phyloP scores from a whole-genome alignment of 768 basidiomycete species.

The Phylloporus arenicola region DNA sequence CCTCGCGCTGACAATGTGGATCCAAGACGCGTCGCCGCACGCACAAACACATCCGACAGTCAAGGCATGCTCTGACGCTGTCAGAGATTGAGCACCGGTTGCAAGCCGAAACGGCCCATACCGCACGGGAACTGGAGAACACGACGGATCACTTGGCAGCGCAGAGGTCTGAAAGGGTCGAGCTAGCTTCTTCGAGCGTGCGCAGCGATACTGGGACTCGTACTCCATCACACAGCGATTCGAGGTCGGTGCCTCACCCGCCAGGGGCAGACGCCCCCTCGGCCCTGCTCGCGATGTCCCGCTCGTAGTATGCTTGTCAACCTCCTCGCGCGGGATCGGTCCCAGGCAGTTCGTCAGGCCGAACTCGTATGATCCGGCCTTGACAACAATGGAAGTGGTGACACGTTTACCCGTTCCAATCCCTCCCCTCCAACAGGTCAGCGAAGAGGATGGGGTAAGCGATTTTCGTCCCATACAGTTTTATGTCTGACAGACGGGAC shows the following conservation, averaged over 20 bases:
- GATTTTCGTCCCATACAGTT: not conserved
- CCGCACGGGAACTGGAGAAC: slow-evolving; percentile 29
- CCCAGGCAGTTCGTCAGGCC: slow-evolving; percentile 5
- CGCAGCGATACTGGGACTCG: slow-evolving; percentile 2
- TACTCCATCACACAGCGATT: slow-evolving; percentile 1
- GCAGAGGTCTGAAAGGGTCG: slow-evolving; percentile 21
- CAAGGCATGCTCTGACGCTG: slow-evolving; percentile 15
- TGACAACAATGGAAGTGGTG: slow-evolving; percentile 11
- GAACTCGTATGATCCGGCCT: too few relatives aligned
- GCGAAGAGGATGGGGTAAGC: slow-evolving; percentile 31
- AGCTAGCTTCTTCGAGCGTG: slow-evolving; percentile 12
- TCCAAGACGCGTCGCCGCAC: slow-evolving; percentile 32
- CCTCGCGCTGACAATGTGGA: slow-evolving; percentile 14
- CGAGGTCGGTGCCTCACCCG: slow-evolving; percentile 4
- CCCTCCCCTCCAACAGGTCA: slow-evolving; percentile 12
- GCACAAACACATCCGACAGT: slow-evolving; percentile 18
- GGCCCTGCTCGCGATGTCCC: slow-evolving; percentile 14
- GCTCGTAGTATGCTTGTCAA: slow-evolving; percentile 15
- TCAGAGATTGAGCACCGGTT: slow-evolving; percentile 26
- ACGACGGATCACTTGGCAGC: slow-evolving; percentile 26
- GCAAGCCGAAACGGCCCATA: slow-evolving; percentile 27
- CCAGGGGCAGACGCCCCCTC: slow-evolving; percentile 10
- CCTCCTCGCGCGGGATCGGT: slow-evolving; percentile 23
- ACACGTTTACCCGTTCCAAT: slow-evolving; percentile 2
- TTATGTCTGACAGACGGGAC: slow-evolving; percentile 8